Percentiles rank a stretch among this genome's conserved stretches.
phyloP scores from a whole-genome alignment of 768 basidiomycete species.

The Grammothele lineata region DNA sequence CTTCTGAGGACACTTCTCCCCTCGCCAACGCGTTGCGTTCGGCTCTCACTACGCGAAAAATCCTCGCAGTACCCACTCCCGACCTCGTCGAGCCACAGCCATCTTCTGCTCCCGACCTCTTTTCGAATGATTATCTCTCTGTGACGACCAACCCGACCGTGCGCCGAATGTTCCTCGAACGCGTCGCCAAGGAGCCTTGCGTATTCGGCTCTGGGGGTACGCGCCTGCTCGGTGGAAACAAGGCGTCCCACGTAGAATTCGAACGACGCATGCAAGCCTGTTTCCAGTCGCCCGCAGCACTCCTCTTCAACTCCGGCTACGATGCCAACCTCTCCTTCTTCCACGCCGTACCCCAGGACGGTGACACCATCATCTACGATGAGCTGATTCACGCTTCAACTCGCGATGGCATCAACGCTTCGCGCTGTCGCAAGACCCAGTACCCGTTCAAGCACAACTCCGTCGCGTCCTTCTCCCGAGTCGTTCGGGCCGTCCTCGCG shows the following conservation, averaged over 20 bases:
- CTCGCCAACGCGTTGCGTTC: no score
- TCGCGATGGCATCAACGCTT: conserved; percentile 44
- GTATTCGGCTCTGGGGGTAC: conserved; percentile 47
- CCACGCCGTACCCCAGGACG: conserved; percentile 34
- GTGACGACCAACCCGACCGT: conserved; percentile 32
- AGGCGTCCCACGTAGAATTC: conserved; percentile 34
- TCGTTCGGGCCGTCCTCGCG: conserved; percentile 26
- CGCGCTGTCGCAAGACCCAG: conserved; percentile 23
- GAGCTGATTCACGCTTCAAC: conserved; percentile 48
- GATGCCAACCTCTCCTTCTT: conserved; percentile 49
- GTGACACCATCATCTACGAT: conserved; percentile 48
- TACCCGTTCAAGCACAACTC: conserved; percentile 44
- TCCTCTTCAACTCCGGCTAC: conserved; percentile 50
- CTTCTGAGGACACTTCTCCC: no score
- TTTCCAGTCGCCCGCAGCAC: neutral
- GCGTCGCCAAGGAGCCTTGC: conserved; percentile 14
- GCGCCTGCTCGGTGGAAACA: conserved; percentile 40
- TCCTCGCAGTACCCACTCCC: no score
- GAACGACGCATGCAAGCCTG: conserved; percentile 27
- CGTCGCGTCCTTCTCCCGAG: conserved; percentile 25
- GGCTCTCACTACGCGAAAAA: no score
- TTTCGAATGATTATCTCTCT: conserved; percentile 51
- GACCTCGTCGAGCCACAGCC: neutral
- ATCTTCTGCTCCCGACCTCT: conserved; percentile 17
- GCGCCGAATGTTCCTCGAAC: conserved; percentile 28